Evolutionary conservation across 2,329 filamentous ascomycete genomes (phyloP), one percentile per base, ranked within the genome.

Genomic region (Monosporascus sp.): DNA sequence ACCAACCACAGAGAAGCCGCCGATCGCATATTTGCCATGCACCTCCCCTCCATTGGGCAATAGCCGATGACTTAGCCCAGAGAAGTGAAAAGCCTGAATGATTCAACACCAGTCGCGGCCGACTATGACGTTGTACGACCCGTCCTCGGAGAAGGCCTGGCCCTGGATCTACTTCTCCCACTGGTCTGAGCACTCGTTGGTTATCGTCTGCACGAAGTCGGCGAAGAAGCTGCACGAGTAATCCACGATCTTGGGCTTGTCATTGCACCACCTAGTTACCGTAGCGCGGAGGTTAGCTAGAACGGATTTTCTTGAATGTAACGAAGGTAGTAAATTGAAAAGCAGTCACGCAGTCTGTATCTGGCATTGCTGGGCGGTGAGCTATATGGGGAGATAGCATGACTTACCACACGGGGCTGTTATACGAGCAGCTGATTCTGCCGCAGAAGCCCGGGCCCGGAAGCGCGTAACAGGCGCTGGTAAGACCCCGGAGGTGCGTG

Each of bases 211-310:
- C 38, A 40, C 38, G n/a, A 26, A 26, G 37, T 11, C 14, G 38
- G 49, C 40, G 14, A 51, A 51, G 37, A 17, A 40, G 14, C 24
- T 17, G 22, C 49, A 51, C 20, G n/a, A 24, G 22, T 41, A 50
- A 17, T 38, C 31, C n/a, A 17, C 20, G 17, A 24, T 15, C 37
- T 45, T n/a, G 5, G 38, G n/a, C 35, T 50, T 50, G 26, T 51
- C 49, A 26, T 51, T 51, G 40, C 49, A 51, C 49, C 49, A 51
- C 18, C 49, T 51, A 51, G 7, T 15, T 31, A 37, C 31, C 31
- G 11, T 35, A 35, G 31, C 31, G 31, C 11, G 4, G 31, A 14
- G 11, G 31, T 35, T 35, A 35, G 31, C 31, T 3, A 35, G 31
- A 9, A 14, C 28, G 3, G 2, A 31, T 31, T 5, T 9, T 3